Percentiles rank a stretch among this genome's conserved stretches.
These are phyloP conservation scores for Sphagnum magellanicum DNA, from an alignment of 228 moss, liverwort and hornwort species.

Conservation along the genomic window DNA sequence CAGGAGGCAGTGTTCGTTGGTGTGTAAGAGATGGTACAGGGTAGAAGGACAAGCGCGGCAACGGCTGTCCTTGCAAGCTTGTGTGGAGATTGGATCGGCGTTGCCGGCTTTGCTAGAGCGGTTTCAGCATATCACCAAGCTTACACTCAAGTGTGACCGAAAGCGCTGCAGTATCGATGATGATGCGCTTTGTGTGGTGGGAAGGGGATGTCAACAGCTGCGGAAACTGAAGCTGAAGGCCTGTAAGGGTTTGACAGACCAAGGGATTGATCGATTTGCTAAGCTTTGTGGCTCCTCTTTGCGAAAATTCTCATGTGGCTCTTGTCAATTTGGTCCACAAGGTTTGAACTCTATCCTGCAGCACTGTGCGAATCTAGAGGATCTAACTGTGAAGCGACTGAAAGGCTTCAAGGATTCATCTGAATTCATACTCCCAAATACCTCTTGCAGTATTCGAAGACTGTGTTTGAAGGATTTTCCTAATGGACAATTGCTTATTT, in stretches of 20 bases:
- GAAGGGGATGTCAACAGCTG: constrained; percentile 38
- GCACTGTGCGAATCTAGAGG: constrained; percentile 45
- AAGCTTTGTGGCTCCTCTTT: constrained; percentile 28
- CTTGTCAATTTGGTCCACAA: constrained; percentile 44
- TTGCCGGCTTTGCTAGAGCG: constrained; percentile 33
- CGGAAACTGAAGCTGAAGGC: constrained; percentile 48
- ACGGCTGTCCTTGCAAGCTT: constrained; percentile 31
- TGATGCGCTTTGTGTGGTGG: constrained; percentile 32
- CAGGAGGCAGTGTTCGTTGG: constrained; percentile 38
- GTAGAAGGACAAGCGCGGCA: constrained; percentile 47
- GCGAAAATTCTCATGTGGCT: constrained; percentile 43
- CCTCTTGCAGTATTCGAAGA: constrained; percentile 33
- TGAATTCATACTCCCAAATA: constrained; percentile 24
- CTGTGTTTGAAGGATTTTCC: constrained; percentile 43
- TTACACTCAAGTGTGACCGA: constrained; percentile 43
- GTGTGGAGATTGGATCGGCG: constrained; percentile 26
- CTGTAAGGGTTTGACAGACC: constrained; percentile 45
- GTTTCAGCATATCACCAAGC: constrained; percentile 41
- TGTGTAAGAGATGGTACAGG: constrained; percentile 50
- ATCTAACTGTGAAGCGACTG: constrained; percentile 47
- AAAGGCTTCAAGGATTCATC: constrained; percentile 36
- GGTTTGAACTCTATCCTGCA: constrained; percentile 44
- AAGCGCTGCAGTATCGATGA: constrained; percentile 39
- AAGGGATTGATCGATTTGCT: constrained; percentile 44
- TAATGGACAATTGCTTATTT: constrained; percentile 34